A percentile compares a stretch with the other conserved stretches of the same genome.
These are phyloP conservation scores for Periconia sp. DNA, from an alignment of 2,329 filamentous ascomycete species.

Conservation along the genomic window DNA sequence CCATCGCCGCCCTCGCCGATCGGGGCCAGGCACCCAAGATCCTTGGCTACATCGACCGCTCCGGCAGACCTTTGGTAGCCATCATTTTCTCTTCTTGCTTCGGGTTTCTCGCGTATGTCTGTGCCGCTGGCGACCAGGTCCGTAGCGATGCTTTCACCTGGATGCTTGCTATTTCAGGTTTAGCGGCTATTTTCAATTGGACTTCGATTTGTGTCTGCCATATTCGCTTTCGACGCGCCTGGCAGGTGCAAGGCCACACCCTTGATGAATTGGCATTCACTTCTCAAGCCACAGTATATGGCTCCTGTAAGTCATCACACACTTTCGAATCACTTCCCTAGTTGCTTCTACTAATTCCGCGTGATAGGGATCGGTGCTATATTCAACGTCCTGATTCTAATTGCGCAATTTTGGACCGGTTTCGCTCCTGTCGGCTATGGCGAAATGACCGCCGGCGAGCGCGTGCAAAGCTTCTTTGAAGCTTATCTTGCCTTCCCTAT, in stretches of 20 bases:
- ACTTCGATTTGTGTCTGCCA: slow-evolving; percentile 68
- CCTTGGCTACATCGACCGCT: slow-evolving; percentile 63
- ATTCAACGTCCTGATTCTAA: slow-evolving; percentile 74
- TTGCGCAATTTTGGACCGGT: slow-evolving; percentile 86
- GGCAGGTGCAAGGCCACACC: slow-evolving; percentile 63
- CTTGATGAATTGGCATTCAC: slow-evolving; percentile 78
- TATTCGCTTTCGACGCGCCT: slow-evolving; percentile 67
- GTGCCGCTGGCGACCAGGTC: slow-evolving; percentile 50
- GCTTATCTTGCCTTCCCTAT: slow-evolving; percentile 72
- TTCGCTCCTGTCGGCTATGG: slow-evolving; percentile 73
- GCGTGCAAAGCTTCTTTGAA: slow-evolving; percentile 72
- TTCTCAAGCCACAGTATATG: slow-evolving; percentile 75
- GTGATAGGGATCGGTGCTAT: slow-evolving; percentile 73
- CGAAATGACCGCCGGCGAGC: slow-evolving; percentile 50
- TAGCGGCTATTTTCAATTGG: slow-evolving; percentile 77
- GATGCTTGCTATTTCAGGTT: slow-evolving; percentile 72
- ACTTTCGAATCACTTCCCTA: too few species aligned
- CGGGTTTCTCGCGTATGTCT: slow-evolving; percentile 63
- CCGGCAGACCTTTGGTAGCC: slow-evolving; percentile 63
- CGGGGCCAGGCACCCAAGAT: slow-evolving; percentile 64
- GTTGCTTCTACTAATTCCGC: too few species aligned
- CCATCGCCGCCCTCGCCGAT: slow-evolving; percentile 83
- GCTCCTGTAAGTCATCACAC: too few species aligned
- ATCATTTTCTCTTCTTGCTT: slow-evolving; percentile 57
- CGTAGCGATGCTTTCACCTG: slow-evolving; percentile 60